Conservation (phyloP, 352 stramenopile genomes). For the Pythium pyrilobum region DNA sequence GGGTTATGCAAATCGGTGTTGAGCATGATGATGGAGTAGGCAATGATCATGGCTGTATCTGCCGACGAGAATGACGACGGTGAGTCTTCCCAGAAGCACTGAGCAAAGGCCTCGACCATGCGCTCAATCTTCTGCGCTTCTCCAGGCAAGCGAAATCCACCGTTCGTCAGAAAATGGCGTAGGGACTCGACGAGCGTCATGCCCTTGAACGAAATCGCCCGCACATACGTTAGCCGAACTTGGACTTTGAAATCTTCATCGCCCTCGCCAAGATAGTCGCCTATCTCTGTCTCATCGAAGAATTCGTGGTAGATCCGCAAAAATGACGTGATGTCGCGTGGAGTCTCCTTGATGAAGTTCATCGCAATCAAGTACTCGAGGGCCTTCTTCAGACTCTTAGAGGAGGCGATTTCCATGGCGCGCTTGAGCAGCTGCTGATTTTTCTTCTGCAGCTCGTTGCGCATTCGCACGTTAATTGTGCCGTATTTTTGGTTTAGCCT, state of each 20-base stretch:
- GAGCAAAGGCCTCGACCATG: conserved; percentile 95
- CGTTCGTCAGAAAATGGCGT: conserved; percentile 95
- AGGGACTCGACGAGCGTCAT: conserved; percentile 97
- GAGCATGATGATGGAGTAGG: conserved; percentile 90
- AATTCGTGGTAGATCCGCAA: conserved; percentile 92
- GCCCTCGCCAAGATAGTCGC: conserved; percentile 93
- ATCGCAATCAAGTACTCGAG: conserved; percentile 83
- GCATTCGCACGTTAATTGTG: conserved; percentile 66
- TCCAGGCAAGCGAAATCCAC: conserved; percentile 95
- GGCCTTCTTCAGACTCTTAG: conserved; percentile 85
- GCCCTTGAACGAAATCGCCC: conserved; percentile 95
- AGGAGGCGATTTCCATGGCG: conserved; percentile 70
- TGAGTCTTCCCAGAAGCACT: conserved; percentile 98
- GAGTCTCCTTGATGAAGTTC: conserved; percentile 82
- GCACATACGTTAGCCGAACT: conserved; percentile 94
- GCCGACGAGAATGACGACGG: conserved; percentile 60
- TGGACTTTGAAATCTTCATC: conserved; percentile 88
- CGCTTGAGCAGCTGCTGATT: conserved; percentile 79
- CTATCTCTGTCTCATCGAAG: conserved; percentile 90
- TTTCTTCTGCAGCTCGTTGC: conserved; percentile 77
- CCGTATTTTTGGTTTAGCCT: conserved; percentile 25
- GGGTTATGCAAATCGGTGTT: conserved; percentile 90
- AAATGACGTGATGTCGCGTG: conserved; percentile 92
- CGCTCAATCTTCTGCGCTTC: conserved; percentile 98
- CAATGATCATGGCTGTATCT: conserved; percentile 88